phyloP scores from a whole-genome alignment of 805 yeast species.

The Spathaspora hagerdaliae region DNA sequence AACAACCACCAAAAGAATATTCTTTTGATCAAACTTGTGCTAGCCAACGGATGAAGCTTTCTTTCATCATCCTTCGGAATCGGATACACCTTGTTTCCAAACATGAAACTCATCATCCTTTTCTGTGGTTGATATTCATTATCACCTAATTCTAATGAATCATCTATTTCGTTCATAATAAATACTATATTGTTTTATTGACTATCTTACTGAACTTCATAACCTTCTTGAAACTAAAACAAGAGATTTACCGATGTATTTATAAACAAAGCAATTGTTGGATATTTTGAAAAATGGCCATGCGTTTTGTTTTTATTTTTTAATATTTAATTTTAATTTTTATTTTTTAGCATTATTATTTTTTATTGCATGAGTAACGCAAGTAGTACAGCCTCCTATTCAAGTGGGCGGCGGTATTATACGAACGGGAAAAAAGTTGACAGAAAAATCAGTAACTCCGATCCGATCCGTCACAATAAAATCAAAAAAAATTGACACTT shows the following conservation, averaged over 20 bases:
- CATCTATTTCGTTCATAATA: slow-evolving; percentile 3
- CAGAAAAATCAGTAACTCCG: no score
- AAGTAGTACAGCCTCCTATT: no score
- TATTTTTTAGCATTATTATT: no score
- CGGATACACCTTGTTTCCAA: slow-evolving; percentile 43
- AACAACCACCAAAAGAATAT: slow-evolving; percentile 61
- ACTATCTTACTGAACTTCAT: not conserved
- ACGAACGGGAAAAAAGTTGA: no score
- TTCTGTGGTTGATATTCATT: slow-evolving; percentile 26
- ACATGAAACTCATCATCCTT: slow-evolving; percentile 45
- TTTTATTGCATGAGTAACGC: no score
- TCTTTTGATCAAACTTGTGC: slow-evolving; percentile 33
- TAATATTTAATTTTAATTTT: no score
- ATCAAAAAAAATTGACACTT: no score
- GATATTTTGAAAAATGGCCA: not conserved
- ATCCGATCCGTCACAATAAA: no score
- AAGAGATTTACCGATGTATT: not conserved
- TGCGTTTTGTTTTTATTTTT: not conserved
- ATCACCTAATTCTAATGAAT: slow-evolving; percentile 5
- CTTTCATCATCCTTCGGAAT: slow-evolving; percentile 50
- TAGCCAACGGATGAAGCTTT: slow-evolving; percentile 32
- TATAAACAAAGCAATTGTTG: no score
- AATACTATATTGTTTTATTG: not conserved
- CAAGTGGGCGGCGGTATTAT: no score
- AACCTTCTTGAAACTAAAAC: no score